Evolutionary conservation across 768 basidiomycete species (phyloP).

Genomic region (Xanthoconium purpureum): DNA sequence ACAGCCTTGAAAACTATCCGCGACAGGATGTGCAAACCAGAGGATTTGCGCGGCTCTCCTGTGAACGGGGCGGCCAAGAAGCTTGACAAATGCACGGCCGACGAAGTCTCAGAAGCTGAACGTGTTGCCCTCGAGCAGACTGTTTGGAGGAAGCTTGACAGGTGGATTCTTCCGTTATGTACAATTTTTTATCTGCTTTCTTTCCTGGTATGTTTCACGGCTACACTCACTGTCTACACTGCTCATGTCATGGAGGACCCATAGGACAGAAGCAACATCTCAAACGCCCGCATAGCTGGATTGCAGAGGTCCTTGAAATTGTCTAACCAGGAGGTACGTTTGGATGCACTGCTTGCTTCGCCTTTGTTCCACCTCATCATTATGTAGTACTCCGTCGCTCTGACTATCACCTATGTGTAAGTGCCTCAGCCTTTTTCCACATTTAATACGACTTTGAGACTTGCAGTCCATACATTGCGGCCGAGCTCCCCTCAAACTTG

Average conservation of each 20-base stretch:
- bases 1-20: too few relatives aligned
- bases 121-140: conserved; percentile 32
- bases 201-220: conserved; percentile 44
- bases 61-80: conserved; percentile 3
- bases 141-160: conserved; percentile 51
- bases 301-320: conserved; percentile 48
- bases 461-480: conserved; percentile 49
- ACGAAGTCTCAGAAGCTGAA: conserved; percentile 15
- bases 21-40: background rate
- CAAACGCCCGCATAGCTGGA: conserved; percentile 61
- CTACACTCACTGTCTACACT: background rate
- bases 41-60: background rate
- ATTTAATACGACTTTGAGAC: background rate
- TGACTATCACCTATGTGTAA: conserved; percentile 30
- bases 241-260: background rate
- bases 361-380: background rate
- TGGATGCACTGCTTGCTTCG: background rate
- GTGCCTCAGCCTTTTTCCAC: background rate
- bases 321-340: conserved; percentile 22
- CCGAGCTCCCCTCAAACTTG: conserved; percentile 62
- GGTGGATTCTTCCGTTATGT: conserved; percentile 46
- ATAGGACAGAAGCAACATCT: conserved; percentile 45
- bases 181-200: conserved; percentile 51
- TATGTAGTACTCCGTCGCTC: conserved; percentile 34
- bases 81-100: background rate